Evolutionary conservation across 1,284 basidiomycete species (phyloP).

Genomic region (Puccinia coronata): DNA sequence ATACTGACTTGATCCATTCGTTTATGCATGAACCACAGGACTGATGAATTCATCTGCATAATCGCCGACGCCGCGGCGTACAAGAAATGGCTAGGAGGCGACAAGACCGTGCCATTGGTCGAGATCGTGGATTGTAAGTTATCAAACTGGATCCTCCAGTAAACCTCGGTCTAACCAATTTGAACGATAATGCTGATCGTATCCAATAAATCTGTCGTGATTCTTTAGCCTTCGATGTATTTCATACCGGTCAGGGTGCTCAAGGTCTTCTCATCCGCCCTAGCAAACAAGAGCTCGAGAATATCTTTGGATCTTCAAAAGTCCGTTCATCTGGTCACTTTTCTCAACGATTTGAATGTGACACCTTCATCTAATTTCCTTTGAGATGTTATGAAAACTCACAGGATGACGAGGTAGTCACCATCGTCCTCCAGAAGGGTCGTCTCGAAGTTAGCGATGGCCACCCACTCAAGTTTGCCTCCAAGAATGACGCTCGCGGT

Average conservation of each 20-base stretch:
- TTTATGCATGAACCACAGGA: not conserved
- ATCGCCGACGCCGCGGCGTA: slow-evolving; percentile 57
- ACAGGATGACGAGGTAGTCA: slow-evolving; percentile 63
- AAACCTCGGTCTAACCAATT: not conserved
- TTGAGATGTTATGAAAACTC: not conserved
- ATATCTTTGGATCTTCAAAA: slow-evolving; percentile 67
- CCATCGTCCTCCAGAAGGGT: slow-evolving; percentile 67
- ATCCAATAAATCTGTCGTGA: too few species aligned
- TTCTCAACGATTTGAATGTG: not conserved
- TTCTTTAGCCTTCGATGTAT: slow-evolving; percentile 63
- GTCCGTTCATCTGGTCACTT: slow-evolving; percentile 59
- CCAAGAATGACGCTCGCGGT: slow-evolving; percentile 43
- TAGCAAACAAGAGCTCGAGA: slow-evolving; percentile 76
- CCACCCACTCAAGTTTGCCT: slow-evolving; percentile 34
- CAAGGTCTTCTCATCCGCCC: slow-evolving; percentile 71
- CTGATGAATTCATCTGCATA: slow-evolving; percentile 48
- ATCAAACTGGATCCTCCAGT: not conserved
- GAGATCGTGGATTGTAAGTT: slow-evolving; percentile 73
- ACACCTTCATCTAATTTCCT: not conserved
- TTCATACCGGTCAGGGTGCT: slow-evolving; percentile 68
- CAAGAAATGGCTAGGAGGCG: slow-evolving; percentile 75
- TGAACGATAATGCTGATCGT: too few species aligned
- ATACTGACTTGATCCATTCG: not conserved
- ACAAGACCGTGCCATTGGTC: slow-evolving; percentile 68
- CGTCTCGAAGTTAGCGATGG: slow-evolving; percentile 61